phyloP scores from a whole-genome alignment of 768 basidiomycete genomes.

The Termitomyces sp. region DNA sequence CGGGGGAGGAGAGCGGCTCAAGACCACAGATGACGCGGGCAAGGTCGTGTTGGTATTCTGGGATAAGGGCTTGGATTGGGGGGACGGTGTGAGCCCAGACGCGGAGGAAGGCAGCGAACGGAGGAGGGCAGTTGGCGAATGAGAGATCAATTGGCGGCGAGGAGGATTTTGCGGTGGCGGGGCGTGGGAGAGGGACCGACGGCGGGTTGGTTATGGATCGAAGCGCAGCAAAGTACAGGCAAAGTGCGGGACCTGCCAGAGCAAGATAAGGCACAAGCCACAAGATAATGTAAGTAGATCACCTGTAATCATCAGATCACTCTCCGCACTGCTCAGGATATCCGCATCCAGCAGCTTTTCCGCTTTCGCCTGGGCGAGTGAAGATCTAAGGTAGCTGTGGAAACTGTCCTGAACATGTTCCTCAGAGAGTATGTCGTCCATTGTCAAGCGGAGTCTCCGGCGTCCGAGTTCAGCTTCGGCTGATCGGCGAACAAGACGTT shows the following conservation, averaged over 20 bases:
- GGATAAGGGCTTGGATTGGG: slow-evolving; percentile 52
- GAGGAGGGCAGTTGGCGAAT: slow-evolving; percentile 59
- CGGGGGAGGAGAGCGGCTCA: slow-evolving; percentile 36
- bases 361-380: slow-evolving; percentile 70
- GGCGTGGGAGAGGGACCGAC: slow-evolving; percentile 71
- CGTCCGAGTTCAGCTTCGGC: too few relatives aligned
- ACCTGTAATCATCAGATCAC: slow-evolving; percentile 86
- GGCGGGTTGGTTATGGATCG: slow-evolving; percentile 72
- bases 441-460: neutral
- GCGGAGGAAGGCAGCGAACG: slow-evolving; percentile 62
- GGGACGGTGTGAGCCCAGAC: slow-evolving; percentile 72
- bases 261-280: neutral
- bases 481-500: too few relatives aligned
- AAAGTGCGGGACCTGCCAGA: slow-evolving; percentile 64
- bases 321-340: slow-evolving; percentile 70
- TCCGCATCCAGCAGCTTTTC: slow-evolving; percentile 72
- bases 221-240: slow-evolving; percentile 81
- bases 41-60: slow-evolving; percentile 75
- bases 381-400: slow-evolving; percentile 77
- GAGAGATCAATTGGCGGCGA: slow-evolving; percentile 53
- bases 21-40: slow-evolving; percentile 75
- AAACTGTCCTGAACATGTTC: slow-evolving; percentile 70
- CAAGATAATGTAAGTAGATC: slow-evolving; percentile 9
- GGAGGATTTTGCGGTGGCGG: slow-evolving; percentile 28
- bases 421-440: slow-evolving; percentile 41